Percentiles rank a stretch among this genome's conserved stretches.
phyloP scores from a whole-genome alignment of 2,329 filamentous ascomycete species.

The Fusarium cicatricum region DNA sequence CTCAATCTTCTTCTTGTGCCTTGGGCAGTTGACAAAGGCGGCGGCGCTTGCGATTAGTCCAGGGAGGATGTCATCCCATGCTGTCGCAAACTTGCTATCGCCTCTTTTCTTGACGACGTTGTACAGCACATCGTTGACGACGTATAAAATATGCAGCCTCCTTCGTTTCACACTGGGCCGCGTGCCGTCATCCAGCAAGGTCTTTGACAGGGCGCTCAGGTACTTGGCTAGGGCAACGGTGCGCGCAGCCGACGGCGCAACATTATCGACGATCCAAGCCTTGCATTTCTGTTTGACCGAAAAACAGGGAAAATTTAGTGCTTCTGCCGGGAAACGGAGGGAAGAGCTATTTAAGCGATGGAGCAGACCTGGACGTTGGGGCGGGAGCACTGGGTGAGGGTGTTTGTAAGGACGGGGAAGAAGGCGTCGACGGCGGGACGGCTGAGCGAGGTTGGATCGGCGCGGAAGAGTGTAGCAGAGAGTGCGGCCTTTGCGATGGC shows the following conservation, averaged over 20 bases:
- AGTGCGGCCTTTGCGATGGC: slow-evolving; percentile 84
- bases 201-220: slow-evolving; percentile 71
- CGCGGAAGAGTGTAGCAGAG: slow-evolving; percentile 74
- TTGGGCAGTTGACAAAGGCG: slow-evolving; percentile 67
- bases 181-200: slow-evolving; percentile 42
- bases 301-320: slow-evolving; percentile 41
- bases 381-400: slow-evolving; percentile 75
- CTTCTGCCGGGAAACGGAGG: slow-evolving; percentile 37
- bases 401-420: slow-evolving; percentile 70
- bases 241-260: slow-evolving; percentile 73
- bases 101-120: slow-evolving; percentile 66
- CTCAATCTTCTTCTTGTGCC: slow-evolving; percentile 70
- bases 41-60: slow-evolving; percentile 68
- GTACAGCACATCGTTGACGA: slow-evolving; percentile 81
- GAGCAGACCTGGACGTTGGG: slow-evolving; percentile 88
- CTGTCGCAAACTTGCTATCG: slow-evolving; percentile 61
- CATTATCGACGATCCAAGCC: slow-evolving; percentile 80
- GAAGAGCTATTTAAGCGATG: slow-evolving; percentile 42
- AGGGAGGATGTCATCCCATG: slow-evolving; percentile 66
- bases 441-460: slow-evolving; percentile 74
- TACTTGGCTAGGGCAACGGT: slow-evolving; percentile 77
- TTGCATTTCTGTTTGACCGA: slow-evolving; percentile 77
- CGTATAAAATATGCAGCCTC: slow-evolving; percentile 78
- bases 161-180: slow-evolving; percentile 70
- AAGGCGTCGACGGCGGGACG: slow-evolving; percentile 76